Conservation (phyloP, 2,329 filamentous ascomycete genomes). For the Monilinia vaccinii-corymbosi region DNA sequence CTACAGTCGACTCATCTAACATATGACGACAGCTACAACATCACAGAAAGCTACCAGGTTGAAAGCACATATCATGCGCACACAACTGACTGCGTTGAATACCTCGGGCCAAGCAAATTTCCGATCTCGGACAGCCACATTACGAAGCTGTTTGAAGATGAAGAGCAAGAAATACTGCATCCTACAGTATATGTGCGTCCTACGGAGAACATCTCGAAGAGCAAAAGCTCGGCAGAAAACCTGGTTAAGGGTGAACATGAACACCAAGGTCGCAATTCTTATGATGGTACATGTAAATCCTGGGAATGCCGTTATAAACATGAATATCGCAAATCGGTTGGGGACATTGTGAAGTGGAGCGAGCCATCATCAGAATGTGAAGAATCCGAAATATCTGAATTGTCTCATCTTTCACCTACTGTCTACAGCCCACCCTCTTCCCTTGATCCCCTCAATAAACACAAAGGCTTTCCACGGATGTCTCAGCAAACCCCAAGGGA, state of each 20-base stretch:
- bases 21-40: background rate
- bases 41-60: background rate
- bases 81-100: background rate
- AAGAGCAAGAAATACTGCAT: background rate
- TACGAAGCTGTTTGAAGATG: background rate
- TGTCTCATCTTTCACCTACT: background rate
- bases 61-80: background rate
- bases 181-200: background rate
- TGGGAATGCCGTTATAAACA: conserved; percentile 6
- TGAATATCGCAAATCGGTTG: background rate
- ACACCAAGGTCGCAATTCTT: background rate
- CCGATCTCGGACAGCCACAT: background rate
- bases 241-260: background rate
- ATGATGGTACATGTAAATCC: background rate
- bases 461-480: background rate
- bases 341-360: conserved; percentile 3
- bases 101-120: background rate
- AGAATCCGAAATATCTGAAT: background rate
- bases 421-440: background rate
- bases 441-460: background rate
- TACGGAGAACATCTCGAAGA: background rate
- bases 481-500: too few species aligned
- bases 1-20: background rate
- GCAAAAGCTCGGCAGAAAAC: background rate
- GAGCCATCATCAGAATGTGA: background rate